phyloP scores from a whole-genome alignment of 202 grass and related monocot genomes.

The Elaeis oleifera region DNA sequence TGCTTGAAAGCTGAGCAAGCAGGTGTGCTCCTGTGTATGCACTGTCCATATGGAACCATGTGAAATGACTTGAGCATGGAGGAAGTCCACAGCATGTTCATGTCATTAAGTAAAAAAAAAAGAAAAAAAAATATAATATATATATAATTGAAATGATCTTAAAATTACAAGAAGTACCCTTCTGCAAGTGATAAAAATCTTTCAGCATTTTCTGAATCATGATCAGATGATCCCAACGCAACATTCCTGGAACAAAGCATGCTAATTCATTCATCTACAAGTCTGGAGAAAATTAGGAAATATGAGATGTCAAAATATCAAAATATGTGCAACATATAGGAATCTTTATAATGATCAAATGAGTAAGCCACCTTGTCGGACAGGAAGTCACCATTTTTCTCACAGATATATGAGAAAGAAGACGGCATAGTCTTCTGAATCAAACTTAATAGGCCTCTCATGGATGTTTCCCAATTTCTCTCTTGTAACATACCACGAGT shows the following conservation, averaged over 20 bases:
- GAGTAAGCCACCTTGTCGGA: slow-evolving; percentile 59
- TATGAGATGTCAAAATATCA: background rate
- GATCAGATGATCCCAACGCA: slow-evolving; percentile 79
- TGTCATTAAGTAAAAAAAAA: too few species aligned
- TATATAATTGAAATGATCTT: too few species aligned
- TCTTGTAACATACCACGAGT: slow-evolving; percentile 7
- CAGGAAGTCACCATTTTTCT: slow-evolving; percentile 74
- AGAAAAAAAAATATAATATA: too few species aligned
- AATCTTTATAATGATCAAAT: too few species aligned
- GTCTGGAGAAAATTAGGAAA: too few species aligned
- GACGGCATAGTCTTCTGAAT: slow-evolving; percentile 72
- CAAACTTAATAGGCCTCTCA: slow-evolving; percentile 92
- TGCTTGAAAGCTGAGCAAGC: too few species aligned
- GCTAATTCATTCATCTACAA: slow-evolving; percentile 97
- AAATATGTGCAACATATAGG: background rate
- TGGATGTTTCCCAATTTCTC: slow-evolving; percentile 99
- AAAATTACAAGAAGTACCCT: slow-evolving; percentile 28
- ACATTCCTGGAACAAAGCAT: slow-evolving; percentile 95
- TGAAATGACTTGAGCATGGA: too few species aligned
- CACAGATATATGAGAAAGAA: slow-evolving; percentile 93
- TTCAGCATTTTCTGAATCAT: slow-evolving; percentile 72
- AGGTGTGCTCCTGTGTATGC: too few species aligned
- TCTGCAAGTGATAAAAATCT: slow-evolving; percentile 81
- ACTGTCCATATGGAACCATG: too few species aligned
- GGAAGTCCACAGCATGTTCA: too few species aligned